Evolutionary conservation across 1,139 yeast genomes (phyloP).

Genomic region (Sugiyamaella xylanicola): DNA sequence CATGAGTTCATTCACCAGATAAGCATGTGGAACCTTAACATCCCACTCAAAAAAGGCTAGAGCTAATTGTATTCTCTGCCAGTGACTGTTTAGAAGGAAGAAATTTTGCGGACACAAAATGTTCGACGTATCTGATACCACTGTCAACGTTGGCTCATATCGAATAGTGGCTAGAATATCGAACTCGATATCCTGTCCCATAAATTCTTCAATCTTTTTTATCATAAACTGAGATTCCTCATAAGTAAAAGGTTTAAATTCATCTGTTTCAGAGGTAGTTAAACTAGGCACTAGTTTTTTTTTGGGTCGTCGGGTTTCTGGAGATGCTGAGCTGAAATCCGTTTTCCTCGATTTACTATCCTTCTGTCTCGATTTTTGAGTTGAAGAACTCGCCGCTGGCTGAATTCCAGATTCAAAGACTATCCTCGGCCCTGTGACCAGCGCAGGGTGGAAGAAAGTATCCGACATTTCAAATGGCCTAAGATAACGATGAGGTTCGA

Average conservation of each 20-base stretch:
- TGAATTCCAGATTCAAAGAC: no score
- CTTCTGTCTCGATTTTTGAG: no score
- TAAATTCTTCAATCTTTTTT: constrained; percentile 9
- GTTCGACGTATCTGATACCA: not conserved
- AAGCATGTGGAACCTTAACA: constrained; percentile 48
- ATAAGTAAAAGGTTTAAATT: constrained; percentile 18
- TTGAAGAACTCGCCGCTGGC: no score
- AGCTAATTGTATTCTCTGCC: constrained; percentile 57
- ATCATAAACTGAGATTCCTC: constrained; percentile 12
- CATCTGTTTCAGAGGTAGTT: not conserved
- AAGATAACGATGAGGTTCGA: no score
- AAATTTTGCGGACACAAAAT: constrained; percentile 33
- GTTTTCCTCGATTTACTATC: not conserved
- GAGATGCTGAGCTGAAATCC: not conserved
- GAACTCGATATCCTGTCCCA: constrained; percentile 40
- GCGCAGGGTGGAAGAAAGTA: no score
- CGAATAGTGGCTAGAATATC: constrained; percentile 68
- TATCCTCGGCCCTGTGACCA: no score
- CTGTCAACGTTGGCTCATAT: constrained; percentile 62
- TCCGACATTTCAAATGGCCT: no score
- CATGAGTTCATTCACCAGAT: constrained; percentile 51
- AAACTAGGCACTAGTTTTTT: not conserved
- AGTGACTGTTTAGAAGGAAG: constrained; percentile 66
- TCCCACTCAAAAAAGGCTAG: constrained; percentile 57
- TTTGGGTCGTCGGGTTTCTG: not conserved